Conservation (phyloP, 768 basidiomycete species). For the Asterophora parasitica region DNA sequence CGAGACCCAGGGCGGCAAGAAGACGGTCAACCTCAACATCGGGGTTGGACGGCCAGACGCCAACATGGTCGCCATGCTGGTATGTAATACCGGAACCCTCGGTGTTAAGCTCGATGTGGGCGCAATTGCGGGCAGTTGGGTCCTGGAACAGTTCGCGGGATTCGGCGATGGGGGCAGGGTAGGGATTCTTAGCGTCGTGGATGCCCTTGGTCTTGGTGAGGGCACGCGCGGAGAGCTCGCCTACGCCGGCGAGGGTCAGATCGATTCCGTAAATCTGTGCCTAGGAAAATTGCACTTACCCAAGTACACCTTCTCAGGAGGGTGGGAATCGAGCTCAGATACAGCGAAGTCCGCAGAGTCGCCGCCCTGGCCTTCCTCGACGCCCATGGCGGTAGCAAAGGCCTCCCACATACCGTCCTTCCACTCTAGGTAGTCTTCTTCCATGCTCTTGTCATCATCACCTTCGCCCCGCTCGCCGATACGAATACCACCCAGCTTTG, state of each 20-base stretch:
- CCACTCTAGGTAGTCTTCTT: slow-evolving; percentile 99
- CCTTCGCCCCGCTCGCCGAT: slow-evolving; percentile 93
- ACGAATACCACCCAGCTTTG: slow-evolving; percentile 75
- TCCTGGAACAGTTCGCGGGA: slow-evolving; percentile 81
- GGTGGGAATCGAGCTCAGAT: slow-evolving; percentile 70
- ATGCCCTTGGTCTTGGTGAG: slow-evolving; percentile 92
- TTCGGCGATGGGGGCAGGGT: slow-evolving; percentile 72
- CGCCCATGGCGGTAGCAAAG: slow-evolving; percentile 75
- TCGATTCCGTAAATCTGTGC: neutral
- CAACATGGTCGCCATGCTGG: slow-evolving; percentile 97
- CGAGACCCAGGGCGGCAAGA: slow-evolving; percentile 79
- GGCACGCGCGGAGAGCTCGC: slow-evolving; percentile 94
- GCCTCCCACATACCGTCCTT: slow-evolving; percentile 97
- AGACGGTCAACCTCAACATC: slow-evolving; percentile 89
- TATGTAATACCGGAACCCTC: slow-evolving; percentile 97
- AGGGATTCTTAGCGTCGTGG: slow-evolving; percentile 98
- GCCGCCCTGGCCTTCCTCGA: slow-evolving; percentile 95
- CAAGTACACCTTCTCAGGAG: slow-evolving; percentile 87
- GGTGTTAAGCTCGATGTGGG: slow-evolving; percentile 90
- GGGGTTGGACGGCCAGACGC: slow-evolving; percentile 95
- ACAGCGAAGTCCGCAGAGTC: slow-evolving; percentile 94
- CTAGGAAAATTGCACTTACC: slow-evolving; percentile 42
- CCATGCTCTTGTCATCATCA: slow-evolving; percentile 99
- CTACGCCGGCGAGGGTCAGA: slow-evolving; percentile 35
- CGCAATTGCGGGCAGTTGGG: slow-evolving; percentile 80